Percentiles rank a stretch among this genome's conserved stretches.
Evolutionary conservation across 345 rosid species (phyloP).

Genomic region (Atalantia buxifolia): DNA sequence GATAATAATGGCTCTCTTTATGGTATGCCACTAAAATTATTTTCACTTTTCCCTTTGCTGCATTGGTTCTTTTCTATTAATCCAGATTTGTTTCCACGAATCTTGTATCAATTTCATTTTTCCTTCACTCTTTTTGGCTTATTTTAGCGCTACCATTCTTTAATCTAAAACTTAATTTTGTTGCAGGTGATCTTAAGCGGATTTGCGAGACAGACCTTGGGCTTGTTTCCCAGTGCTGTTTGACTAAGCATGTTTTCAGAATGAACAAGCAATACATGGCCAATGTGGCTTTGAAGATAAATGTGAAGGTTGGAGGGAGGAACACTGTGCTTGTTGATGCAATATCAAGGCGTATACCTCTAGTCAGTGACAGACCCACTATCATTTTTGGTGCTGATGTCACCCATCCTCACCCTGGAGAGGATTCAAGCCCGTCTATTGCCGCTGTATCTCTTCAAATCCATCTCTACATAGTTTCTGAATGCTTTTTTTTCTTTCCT

Average conservation of each 20-base stretch:
- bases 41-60: too few species aligned
- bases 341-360: slow-evolving; percentile 82
- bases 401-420: slow-evolving; percentile 99
- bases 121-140: background rate
- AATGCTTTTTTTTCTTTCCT: background rate
- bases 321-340: slow-evolving; percentile 98
- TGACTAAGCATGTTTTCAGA: slow-evolving; percentile 82
- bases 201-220: slow-evolving; percentile 99
- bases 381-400: slow-evolving; percentile 99
- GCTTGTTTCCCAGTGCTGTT: slow-evolving; percentile 92
- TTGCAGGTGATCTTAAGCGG: slow-evolving; percentile 90
- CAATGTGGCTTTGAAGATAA: slow-evolving; percentile 90
- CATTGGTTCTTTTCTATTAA: background rate
- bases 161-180: background rate
- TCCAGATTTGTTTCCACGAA: background rate
- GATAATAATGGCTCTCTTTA: slow-evolving; percentile 98
- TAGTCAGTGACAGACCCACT: slow-evolving; percentile 91
- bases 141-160: background rate
- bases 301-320: slow-evolving; percentile 98
- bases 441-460: slow-evolving; percentile 66
- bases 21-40: slow-evolving; percentile 41
- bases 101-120: background rate
- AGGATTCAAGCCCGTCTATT: slow-evolving; percentile 98
- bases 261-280: slow-evolving; percentile 93
- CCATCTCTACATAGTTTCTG: background rate